phyloP scores from a whole-genome alignment of 352 stramenopile species.

The Globisporangium orthogonon region DNA sequence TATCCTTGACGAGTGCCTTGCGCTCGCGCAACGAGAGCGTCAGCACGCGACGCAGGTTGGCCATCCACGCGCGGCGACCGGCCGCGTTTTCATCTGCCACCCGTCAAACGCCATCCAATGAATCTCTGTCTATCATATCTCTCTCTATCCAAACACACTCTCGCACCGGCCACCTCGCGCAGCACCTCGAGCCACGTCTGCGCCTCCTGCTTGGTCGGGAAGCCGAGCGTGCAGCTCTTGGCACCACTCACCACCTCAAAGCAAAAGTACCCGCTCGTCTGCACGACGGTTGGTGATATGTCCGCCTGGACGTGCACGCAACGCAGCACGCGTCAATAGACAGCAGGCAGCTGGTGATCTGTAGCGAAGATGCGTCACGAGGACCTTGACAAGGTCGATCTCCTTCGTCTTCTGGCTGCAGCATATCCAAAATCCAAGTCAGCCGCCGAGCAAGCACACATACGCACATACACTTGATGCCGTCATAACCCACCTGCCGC shows the following conservation, averaged over 20 bases:
- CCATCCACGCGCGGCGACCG: slow-evolving; percentile 59
- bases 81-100: slow-evolving; percentile 59
- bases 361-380: too few species aligned
- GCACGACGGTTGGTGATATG: slow-evolving; percentile 32
- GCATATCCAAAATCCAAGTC: neutral
- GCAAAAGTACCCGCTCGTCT: slow-evolving; percentile 47
- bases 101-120: neutral
- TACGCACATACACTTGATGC: neutral
- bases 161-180: slow-evolving; percentile 48
- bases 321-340: too few species aligned
- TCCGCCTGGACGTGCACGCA: slow-evolving; percentile 17
- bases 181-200: slow-evolving; percentile 54
- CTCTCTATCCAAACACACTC: too few species aligned
- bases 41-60: slow-evolving; percentile 44
- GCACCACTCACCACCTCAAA: slow-evolving; percentile 46
- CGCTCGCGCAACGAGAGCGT: slow-evolving; percentile 45
- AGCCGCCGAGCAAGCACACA: neutral
- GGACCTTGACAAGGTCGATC: slow-evolving; percentile 67
- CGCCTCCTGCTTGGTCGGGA: slow-evolving; percentile 35
- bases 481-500: slow-evolving; percentile 16
- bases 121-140: too few species aligned
- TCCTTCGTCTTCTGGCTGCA: slow-evolving; percentile 36
- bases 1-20: slow-evolving; percentile 36
- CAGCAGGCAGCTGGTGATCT: too few species aligned
- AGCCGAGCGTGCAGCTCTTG: slow-evolving; percentile 41